These are phyloP conservation scores for Candida pseudoviswanathii DNA, from an alignment of 1,139 yeast genomes.

Conservation along the genomic window DNA sequence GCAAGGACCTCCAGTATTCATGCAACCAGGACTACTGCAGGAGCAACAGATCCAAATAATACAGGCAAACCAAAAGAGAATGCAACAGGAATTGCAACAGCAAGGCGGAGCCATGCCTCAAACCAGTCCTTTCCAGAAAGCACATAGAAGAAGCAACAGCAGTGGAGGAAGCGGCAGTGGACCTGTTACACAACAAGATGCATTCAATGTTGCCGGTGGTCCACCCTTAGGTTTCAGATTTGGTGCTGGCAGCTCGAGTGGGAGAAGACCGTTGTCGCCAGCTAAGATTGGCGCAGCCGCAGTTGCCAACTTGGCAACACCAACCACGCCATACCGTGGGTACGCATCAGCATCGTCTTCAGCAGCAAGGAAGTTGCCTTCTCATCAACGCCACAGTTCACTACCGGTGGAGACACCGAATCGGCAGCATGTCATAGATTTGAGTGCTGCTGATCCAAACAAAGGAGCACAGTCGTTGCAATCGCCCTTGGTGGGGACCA, in stretches of 20 bases:
- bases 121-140: slow-evolving; percentile 6
- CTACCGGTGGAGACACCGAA: slow-evolving; percentile 37
- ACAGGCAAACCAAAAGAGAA: slow-evolving; percentile 8
- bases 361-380: slow-evolving; percentile 13
- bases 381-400: slow-evolving; percentile 47
- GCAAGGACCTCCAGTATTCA: slow-evolving; percentile 7
- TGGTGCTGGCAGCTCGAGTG: slow-evolving; percentile 32
- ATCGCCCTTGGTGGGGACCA: slow-evolving; percentile 27
- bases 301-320: slow-evolving; percentile 54
- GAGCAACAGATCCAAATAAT: slow-evolving; percentile 9
- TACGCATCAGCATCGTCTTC: slow-evolving; percentile 19
- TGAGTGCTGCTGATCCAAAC: slow-evolving; percentile 8
- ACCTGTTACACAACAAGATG: slow-evolving; percentile 15
- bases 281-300: slow-evolving; percentile 76
- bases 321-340: slow-evolving; percentile 31
- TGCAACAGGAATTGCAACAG: slow-evolving; percentile 10
- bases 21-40: slow-evolving; percentile 7
- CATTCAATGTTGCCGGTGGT: slow-evolving; percentile 29
- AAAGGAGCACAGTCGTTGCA: slow-evolving; percentile 11
- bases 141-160: slow-evolving; percentile 11
- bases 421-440: slow-evolving; percentile 11
- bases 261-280: slow-evolving; percentile 50
- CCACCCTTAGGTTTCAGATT: slow-evolving; percentile 45
- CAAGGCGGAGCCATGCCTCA: slow-evolving; percentile 3
- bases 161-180: slow-evolving; percentile 11